Base-by-base conservation (phyloP, 2,329 filamentous ascomycete species). In the Diplodia mutila region DNA sequence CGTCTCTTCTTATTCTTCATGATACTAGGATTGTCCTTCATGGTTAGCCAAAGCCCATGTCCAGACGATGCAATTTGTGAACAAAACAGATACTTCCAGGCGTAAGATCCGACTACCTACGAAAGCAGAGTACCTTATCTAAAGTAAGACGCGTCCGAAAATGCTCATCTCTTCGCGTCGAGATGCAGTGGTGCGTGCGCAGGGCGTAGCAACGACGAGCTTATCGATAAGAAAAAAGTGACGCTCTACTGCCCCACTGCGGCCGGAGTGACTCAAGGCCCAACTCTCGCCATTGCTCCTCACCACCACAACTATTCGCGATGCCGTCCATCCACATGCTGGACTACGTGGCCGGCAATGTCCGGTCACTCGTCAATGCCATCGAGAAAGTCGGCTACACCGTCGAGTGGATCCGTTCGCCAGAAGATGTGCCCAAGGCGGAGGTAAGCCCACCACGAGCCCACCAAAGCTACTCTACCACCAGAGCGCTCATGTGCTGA, bases 291-390 rank as follows among this genome's bases (percentile, higher is more conserved):
- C 25, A 63, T 51, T 49, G 42, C 39, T 32, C 46, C n/a, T 25
- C 4, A 51, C 11, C 59, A 63, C 27, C 59, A 34, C 59, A 11
- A 7, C 42, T 21, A 61, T 29, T 29, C 25, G 42, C 57, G 42
- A 93, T 93, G 90, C 88, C 91, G 71, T 92, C 86, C 59, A 91
- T 94, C 71, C 87, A 94, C 81, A 82, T 95, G 85, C 83, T 90
- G 65, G 88, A 98, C 83, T 98, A 97, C 79, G 94, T 97, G 72
- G 94, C 95, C 69, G 95, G 95, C 76, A 99, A 99, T 80, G 90
- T 99, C 73, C 91, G 94, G 71, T 97, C 94, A 71, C 87, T 99
- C 74, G 94, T 94, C 77, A 99, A 99, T 84, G 95, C 94, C 74
- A 97, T 99, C 75, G 94, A 99, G 80, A 97, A 95, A 80, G 87